Evolutionary conservation across 2,329 filamentous ascomycete genomes (phyloP), one percentile per base, ranked within the genome.

Genomic region (Fusarium sp.): DNA sequence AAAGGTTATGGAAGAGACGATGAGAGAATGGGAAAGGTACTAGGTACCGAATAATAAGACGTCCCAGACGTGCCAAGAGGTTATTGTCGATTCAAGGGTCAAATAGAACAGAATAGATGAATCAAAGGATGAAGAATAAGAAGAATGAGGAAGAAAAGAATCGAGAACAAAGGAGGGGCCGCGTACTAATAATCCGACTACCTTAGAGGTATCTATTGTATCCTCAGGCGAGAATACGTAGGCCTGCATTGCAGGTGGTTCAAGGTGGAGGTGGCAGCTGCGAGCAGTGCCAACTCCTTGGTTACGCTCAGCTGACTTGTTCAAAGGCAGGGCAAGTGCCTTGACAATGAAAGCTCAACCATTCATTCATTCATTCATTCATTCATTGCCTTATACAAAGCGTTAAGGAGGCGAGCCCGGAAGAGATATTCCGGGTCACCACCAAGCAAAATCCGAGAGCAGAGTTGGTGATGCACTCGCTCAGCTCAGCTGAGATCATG

Each of bases 221-320:
- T 51, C 55, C 62, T 66, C 48, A 68, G 58, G 66, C 55, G 58
- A 70, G 46, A 63, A 68, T 40, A 46, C 22, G 35, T n/a, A 55
- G 42, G 29, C 31, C 52, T 55, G 48, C 28, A 47, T 51, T 38
- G 62, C 59, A 59, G 52, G 67, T 43, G 53, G 61, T 48, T 56
- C 49, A 48, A 43, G 39, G 54, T 58, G 60, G 43, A 58, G 58
- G 55, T 19, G 58, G 68, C 68, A 70, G 68, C 44, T 68, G 64
- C 64, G 58, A 69, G 53, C 51, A 56, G 51, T 58, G 53, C 34
- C 28, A 49, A 32, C 31, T 45, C 11, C 11, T 47, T 26, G 26
- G 39, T 46, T 28, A n/a, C 25, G 25, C 19, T 49, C 48, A 42
- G 13, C 24, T 41, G 19, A 47, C 31, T 32, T 32, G 12, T 32